Evolutionary conservation across 192 early-diverging fungal species (phyloP).

Genomic region (Backusella tuberculispora): DNA sequence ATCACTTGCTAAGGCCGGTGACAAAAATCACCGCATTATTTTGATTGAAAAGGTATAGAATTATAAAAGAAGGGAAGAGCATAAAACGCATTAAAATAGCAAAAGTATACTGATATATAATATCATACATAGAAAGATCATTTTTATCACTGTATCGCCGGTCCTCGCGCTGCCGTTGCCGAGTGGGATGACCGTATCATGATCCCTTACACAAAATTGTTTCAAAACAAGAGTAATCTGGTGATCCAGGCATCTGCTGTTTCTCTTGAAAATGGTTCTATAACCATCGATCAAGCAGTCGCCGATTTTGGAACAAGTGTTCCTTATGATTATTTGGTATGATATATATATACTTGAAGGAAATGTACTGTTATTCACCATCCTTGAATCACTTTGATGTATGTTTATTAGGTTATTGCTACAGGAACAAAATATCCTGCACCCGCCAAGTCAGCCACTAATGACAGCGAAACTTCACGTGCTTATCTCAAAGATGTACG

Average conservation of each 20-base stretch:
- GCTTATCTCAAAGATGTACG: conserved; percentile 42
- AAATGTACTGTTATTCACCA: no score
- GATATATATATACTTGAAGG: no score
- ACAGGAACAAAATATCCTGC: conserved; percentile 53
- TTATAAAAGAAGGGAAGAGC: background rate
- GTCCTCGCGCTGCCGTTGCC: conserved; percentile 48
- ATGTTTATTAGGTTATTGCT: conserved; percentile 41
- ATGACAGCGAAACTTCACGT: conserved; percentile 45
- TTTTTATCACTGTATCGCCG: conserved; percentile 59
- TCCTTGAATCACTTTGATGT: no score
- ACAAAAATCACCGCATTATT: conserved; percentile 51
- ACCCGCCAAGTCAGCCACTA: conserved; percentile 42
- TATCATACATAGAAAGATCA: conserved; percentile 43
- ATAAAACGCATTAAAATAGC: background rate
- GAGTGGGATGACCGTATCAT: conserved; percentile 52
- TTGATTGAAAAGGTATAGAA: conserved; percentile 50
- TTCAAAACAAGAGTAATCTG: conserved; percentile 44
- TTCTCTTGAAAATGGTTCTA: conserved; percentile 42
- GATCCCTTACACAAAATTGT: conserved; percentile 55
- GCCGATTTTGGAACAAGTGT: conserved; percentile 34
- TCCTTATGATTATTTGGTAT: conserved; percentile 55
- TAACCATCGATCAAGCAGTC: conserved; percentile 42
- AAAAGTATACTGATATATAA: background rate
- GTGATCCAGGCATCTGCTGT: conserved; percentile 50
- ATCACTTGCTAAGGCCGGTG: conserved; percentile 18